A percentile compares a stretch with the other conserved stretches of the same genome.
phyloP scores from a whole-genome alignment of 2,329 filamentous ascomycete genomes.

The Trichoderma brevicompactum region DNA sequence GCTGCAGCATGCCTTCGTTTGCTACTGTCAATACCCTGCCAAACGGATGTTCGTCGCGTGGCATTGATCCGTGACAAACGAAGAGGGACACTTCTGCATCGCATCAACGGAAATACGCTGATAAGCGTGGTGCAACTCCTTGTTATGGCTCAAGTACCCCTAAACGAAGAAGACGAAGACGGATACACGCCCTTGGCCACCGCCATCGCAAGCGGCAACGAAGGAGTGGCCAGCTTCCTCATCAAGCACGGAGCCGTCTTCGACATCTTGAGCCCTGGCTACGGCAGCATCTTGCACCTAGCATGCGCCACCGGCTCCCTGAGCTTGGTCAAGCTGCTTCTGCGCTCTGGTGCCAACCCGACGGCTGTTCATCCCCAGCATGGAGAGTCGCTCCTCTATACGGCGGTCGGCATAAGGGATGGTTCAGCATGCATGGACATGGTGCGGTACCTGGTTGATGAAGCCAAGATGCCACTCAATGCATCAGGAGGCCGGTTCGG shows the following conservation, averaged over 20 bases:
- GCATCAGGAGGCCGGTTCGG: background rate
- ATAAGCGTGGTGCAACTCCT: background rate
- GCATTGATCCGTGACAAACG: no score
- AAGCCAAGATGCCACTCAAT: background rate
- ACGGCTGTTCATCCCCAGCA: background rate
- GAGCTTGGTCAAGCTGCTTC: background rate
- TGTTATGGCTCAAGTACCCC: background rate
- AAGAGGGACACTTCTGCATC: background rate
- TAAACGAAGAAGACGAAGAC: background rate
- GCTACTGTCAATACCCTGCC: background rate
- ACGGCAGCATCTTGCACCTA: background rate
- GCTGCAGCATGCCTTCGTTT: background rate
- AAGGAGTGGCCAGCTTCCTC: background rate
- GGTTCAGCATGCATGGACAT: background rate
- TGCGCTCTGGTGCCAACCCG: background rate
- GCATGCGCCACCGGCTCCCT: background rate
- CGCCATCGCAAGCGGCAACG: background rate
- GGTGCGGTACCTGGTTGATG: background rate
- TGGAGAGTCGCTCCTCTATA: background rate
- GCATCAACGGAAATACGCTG: background rate
- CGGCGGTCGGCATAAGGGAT: background rate
- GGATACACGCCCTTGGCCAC: background rate
- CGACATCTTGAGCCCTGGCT: background rate
- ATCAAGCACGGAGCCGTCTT: background rate
- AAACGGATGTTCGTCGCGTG: background rate